Evolutionary conservation across 257 asterid species (phyloP).

Genomic region (Capsicum baccatum): DNA sequence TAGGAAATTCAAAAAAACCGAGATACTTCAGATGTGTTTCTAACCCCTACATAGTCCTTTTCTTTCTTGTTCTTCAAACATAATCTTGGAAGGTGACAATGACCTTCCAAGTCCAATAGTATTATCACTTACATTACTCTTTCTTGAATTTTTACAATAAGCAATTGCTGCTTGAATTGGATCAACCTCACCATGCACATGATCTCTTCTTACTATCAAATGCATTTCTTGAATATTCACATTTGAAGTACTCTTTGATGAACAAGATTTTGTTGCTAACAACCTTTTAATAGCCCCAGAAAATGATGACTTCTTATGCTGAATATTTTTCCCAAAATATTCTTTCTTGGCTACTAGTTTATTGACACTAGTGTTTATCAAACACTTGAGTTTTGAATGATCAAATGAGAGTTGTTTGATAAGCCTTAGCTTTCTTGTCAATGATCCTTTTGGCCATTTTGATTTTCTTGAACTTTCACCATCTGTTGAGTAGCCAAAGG

Average conservation of each 20-base stretch:
- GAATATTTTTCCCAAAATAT: constrained; percentile 58
- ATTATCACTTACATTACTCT: constrained; percentile 45
- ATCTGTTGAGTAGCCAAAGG: constrained; percentile 34
- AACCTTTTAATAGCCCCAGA: constrained; percentile 70
- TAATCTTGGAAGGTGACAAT: constrained; percentile 41
- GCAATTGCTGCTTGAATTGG: constrained; percentile 92
- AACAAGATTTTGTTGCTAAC: constrained; percentile 47
- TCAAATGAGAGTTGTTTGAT: constrained; percentile 49
- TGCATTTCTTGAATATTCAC: constrained; percentile 42
- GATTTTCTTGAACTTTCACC: constrained; percentile 21
- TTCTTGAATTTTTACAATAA: constrained; percentile 69
- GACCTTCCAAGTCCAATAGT: constrained; percentile 40
- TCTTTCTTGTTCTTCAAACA: constrained; percentile 50
- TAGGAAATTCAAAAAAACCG: too few species aligned
- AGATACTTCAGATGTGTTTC: not conserved
- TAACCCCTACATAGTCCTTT: constrained; percentile 49
- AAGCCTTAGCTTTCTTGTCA: constrained; percentile 56
- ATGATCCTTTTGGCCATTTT: constrained; percentile 43
- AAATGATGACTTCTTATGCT: constrained; percentile 70
- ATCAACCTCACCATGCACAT: constrained; percentile 52
- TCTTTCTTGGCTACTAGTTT: constrained; percentile 29
- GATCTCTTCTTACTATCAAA: constrained; percentile 48
- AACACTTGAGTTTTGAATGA: constrained; percentile 56
- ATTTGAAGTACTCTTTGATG: constrained; percentile 35
- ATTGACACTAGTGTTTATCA: constrained; percentile 43